A percentile compares a stretch with the other conserved stretches of the same genome.
These are phyloP conservation scores for Erythrobasidium yunnanense DNA, from an alignment of 768 basidiomycete genomes.

Conservation along the genomic window DNA sequence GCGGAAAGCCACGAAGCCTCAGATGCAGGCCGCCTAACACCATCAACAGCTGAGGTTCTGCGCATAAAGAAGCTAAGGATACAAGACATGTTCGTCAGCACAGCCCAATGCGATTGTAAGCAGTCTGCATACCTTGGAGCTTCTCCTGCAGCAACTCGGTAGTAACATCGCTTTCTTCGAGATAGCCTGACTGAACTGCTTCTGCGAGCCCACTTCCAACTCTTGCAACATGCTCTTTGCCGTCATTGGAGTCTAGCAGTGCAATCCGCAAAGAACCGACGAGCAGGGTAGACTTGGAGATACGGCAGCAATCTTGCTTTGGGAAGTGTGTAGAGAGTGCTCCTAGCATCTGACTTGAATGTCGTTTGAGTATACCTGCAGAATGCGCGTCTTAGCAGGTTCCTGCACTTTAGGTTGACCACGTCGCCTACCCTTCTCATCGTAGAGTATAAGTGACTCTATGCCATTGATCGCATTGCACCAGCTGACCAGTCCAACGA, in stretches of 20 bases:
- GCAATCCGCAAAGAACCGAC: conserved; percentile 4
- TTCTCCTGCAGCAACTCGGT: conserved; percentile 17
- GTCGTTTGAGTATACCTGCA: background rate
- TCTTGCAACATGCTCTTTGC: conserved; percentile 8
- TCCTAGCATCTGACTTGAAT: background rate
- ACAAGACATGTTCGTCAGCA: background rate
- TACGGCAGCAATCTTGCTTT: background rate
- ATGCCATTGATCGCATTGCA: background rate
- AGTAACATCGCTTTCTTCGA: background rate
- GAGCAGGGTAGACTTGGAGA: conserved; percentile 1
- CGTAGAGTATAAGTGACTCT: conserved; percentile 12
- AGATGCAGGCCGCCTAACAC: conserved; percentile 35
- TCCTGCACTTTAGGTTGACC: no score
- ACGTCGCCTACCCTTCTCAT: conserved; percentile 17
- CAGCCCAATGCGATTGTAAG: background rate
- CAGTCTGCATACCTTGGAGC: conserved; percentile 2
- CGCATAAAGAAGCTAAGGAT: conserved; percentile 19
- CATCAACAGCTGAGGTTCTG: conserved; percentile 33
- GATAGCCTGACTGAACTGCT: background rate
- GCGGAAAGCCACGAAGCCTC: conserved; percentile 34
- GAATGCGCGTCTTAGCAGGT: background rate
- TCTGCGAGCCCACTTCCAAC: background rate
- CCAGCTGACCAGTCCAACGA: background rate
- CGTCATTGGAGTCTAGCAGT: background rate
- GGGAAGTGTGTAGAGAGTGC: background rate